phyloP scores from a whole-genome alignment of 495 filamentous ascomycete species.

The Penicillium lagena region DNA sequence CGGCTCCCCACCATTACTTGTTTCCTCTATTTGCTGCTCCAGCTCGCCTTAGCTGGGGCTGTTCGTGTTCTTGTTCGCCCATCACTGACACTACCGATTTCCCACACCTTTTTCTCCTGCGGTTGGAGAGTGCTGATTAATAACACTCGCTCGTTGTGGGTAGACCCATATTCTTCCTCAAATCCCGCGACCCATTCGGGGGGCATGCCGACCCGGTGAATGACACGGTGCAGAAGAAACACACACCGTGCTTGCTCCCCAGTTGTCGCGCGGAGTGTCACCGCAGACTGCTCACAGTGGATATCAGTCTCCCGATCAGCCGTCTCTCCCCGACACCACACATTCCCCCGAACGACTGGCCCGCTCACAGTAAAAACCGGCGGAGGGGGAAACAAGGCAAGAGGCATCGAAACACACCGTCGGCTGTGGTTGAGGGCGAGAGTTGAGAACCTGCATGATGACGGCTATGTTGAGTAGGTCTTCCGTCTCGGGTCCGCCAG shows the following conservation, averaged over 20 bases:
- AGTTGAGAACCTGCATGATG: slow-evolving; percentile 34
- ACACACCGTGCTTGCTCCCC: background rate
- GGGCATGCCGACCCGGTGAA: too few relatives aligned
- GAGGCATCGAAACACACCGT: slow-evolving; percentile 6
- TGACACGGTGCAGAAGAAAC: too few relatives aligned
- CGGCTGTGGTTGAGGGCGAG: slow-evolving; percentile 28
- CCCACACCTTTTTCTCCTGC: background rate
- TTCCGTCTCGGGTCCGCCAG: slow-evolving; percentile 10
- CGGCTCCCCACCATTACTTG: background rate
- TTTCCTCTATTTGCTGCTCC: background rate
- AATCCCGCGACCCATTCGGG: too few relatives aligned
- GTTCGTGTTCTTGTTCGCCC: background rate
- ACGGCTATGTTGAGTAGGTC: slow-evolving; percentile 45
- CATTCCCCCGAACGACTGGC: slow-evolving; percentile 4
- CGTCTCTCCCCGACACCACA: background rate
- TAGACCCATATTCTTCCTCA: slow-evolving; percentile 12
- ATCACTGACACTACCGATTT: background rate
- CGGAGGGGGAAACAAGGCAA: slow-evolving; percentile 16
- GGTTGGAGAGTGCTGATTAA: slow-evolving; percentile 7
- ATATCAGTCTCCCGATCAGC: slow-evolving; percentile 1
- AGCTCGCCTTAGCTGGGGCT: background rate
- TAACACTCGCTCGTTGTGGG: slow-evolving; percentile 17
- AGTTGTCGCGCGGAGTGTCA: background rate
- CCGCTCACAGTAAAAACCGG: slow-evolving; percentile 1
- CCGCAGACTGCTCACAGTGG: background rate